phyloP scores from a whole-genome alignment of 495 filamentous ascomycete species.

The Glarea lozoyensis region DNA sequence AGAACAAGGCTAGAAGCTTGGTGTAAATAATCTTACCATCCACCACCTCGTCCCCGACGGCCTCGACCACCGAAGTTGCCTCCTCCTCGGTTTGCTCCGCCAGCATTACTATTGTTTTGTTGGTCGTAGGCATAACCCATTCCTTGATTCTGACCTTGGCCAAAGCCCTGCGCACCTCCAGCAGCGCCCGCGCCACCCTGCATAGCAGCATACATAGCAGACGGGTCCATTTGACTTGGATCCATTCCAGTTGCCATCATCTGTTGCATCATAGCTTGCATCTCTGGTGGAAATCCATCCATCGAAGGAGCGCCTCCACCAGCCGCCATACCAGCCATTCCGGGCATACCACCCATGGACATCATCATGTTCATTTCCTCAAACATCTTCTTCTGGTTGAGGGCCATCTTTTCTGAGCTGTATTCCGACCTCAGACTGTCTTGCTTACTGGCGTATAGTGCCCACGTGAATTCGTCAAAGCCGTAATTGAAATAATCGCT shows the following conservation, averaged over 20 bases:
- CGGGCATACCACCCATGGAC: slow-evolving; percentile 52
- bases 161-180: slow-evolving; percentile 28
- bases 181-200: slow-evolving; percentile 29
- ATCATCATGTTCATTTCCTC: slow-evolving; percentile 88
- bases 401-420: slow-evolving; percentile 45
- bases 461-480: slow-evolving; percentile 99
- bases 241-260: slow-evolving; percentile 83
- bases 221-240: slow-evolving; percentile 65
- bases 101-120: slow-evolving; percentile 31
- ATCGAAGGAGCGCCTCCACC: slow-evolving; percentile 37
- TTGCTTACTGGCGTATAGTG: slow-evolving; percentile 86
- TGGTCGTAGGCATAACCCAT: slow-evolving; percentile 46
- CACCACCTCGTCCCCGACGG: slow-evolving; percentile 27
- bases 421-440: slow-evolving; percentile 63
- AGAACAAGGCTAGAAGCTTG: no score
- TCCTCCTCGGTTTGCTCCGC: slow-evolving; percentile 26
- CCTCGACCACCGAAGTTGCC: slow-evolving; percentile 35
- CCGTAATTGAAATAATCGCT: slow-evolving; percentile 99
- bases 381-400: slow-evolving; percentile 74
- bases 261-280: slow-evolving; percentile 72
- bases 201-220: slow-evolving; percentile 42
- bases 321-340: slow-evolving; percentile 50
- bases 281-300: slow-evolving; percentile 66
- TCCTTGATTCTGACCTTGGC: slow-evolving; percentile 35
- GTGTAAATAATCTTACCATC: no score